Evolutionary conservation across 129 eudicot species (phyloP).

Genomic region (Logfia minima): DNA sequence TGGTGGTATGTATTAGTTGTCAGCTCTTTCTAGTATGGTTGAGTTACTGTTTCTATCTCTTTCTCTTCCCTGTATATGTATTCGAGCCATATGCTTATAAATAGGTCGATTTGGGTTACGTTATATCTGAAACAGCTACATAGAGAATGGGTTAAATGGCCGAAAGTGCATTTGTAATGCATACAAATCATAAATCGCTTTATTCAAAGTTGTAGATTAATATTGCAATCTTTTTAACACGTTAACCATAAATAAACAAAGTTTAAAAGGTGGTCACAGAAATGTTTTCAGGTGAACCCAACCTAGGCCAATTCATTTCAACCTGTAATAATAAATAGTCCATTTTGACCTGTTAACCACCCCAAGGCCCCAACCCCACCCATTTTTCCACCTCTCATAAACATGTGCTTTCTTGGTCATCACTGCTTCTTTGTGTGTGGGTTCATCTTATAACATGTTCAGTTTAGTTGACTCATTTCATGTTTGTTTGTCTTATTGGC

Average conservation of each 20-base stretch:
- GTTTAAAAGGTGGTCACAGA: too few relatives aligned
- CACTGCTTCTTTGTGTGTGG: background rate
- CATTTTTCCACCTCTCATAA: background rate
- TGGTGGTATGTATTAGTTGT: conserved; percentile 45
- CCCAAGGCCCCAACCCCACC: background rate
- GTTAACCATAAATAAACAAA: too few relatives aligned
- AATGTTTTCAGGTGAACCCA: too few relatives aligned
- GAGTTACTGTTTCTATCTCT: background rate
- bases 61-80: background rate
- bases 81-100: background rate
- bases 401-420: background rate
- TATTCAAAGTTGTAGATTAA: too few relatives aligned
- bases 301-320: too few relatives aligned
- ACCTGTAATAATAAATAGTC: background rate
- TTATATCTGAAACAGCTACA: background rate
- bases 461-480: conserved; percentile 9
- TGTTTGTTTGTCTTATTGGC: conserved; percentile 37
- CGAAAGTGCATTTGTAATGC: background rate
- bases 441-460: conserved; percentile 6
- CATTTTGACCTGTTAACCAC: background rate
- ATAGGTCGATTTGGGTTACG: background rate
- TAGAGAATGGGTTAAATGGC: background rate
- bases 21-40: background rate
- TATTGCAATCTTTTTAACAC: too few relatives aligned
- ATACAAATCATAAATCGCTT: background rate